phyloP scores from a whole-genome alignment of 2,329 filamentous ascomycete genomes.

The Aspergillus novofumigatus region DNA sequence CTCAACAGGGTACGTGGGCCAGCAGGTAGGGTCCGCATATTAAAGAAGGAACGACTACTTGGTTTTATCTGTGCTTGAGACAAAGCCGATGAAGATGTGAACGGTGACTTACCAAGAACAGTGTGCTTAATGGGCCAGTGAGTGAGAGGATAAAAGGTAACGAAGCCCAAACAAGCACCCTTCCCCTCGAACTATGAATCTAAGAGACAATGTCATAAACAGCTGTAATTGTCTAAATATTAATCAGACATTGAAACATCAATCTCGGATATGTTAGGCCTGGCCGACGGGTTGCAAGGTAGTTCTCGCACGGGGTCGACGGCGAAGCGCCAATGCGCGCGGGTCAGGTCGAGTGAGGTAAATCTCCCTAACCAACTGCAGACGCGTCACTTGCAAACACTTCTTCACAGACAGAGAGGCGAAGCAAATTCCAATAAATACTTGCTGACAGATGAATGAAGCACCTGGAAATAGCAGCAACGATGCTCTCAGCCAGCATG shows the following conservation, averaged over 20 bases:
- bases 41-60: background rate
- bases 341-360: background rate
- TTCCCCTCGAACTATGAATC: background rate
- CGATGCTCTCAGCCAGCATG: background rate
- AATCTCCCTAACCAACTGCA: background rate
- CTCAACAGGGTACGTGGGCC: constrained; percentile 3
- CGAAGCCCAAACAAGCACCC: background rate
- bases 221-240: background rate
- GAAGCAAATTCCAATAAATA: background rate
- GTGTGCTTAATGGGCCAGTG: background rate
- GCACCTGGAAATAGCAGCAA: background rate
- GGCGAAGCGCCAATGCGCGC: background rate
- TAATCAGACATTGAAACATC: background rate
- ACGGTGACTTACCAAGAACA: background rate
- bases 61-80: background rate
- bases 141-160: background rate
- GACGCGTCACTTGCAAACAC: constrained; percentile 2
- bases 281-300: background rate
- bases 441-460: background rate
- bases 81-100: background rate
- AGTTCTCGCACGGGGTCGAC: background rate
- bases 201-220: background rate
- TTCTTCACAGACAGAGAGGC: background rate
- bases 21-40: background rate
- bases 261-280: background rate